Evolutionary conservation across 441 rosid species (phyloP).

Genomic region (Rhodomyrtus psidioides): DNA sequence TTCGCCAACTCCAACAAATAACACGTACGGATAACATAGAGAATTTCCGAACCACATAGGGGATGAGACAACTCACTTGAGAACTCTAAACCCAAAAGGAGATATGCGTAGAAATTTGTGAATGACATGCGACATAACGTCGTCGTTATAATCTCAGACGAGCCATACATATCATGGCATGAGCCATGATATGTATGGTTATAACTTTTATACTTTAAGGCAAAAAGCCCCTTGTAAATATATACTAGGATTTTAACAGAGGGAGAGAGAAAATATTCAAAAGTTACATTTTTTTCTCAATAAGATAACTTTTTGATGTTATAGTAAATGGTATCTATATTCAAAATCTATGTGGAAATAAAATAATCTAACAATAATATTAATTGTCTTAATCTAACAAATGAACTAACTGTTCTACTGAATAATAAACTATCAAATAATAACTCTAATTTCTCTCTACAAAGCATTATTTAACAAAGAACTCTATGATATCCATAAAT

Average conservation of each 20-base stretch:
- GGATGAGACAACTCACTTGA: not conserved
- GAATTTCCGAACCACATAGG: too few relatives aligned
- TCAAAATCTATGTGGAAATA: not conserved
- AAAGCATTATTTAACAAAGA: too few relatives aligned
- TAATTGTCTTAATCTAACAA: not conserved
- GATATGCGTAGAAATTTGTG: not conserved
- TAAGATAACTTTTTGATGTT: not conserved
- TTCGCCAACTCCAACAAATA: too few relatives aligned
- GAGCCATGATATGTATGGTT: too few relatives aligned
- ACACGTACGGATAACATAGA: too few relatives aligned
- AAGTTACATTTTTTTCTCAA: not conserved
- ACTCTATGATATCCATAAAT: too few relatives aligned
- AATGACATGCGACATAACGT: not conserved
- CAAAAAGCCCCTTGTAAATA: not conserved
- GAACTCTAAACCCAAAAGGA: not conserved
- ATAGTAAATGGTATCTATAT: not conserved
- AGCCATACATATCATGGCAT: too few relatives aligned
- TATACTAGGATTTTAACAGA: not conserved
- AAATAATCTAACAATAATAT: not conserved
- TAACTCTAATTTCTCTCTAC: too few relatives aligned
- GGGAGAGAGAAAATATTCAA: not conserved
- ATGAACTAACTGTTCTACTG: not conserved
- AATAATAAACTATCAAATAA: too few relatives aligned
- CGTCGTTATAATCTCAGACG: not conserved
- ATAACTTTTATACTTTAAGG: not conserved